Base-by-base conservation (phyloP, 805 yeast species). In the Monosporozyma unispora region DNA sequence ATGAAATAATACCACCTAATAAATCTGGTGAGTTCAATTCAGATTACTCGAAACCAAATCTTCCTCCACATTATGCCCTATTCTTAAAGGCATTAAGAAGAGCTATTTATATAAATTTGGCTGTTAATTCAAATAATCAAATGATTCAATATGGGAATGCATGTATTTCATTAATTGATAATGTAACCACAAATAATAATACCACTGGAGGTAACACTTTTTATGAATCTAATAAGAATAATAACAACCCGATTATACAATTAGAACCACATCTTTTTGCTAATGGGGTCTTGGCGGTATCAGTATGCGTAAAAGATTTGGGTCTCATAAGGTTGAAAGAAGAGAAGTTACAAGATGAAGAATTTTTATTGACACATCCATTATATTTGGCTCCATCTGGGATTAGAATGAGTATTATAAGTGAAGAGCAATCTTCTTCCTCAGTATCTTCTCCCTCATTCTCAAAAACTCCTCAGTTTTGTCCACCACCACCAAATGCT, bases 311-410 rank as follows among this genome's bases (percentile, higher is more conserved):
- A 5, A 69, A 61, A 49, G 49, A 62, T 7, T 59, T 69, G 25
- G 60, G 57, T 1, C 53, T 78, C 31, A 52, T 63, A 0, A 70
- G 65, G 38, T 52, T 77, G 21, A 61, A 69, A 0, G 52, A 54
- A n/a, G 57, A 55, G 1, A 29, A 33, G 42, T 56, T 49, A 27
- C 46, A 10, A n/a, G 59, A 50, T 49, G 58, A 50, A 27, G 45
- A 50, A 21, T 60, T 52, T 47, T 61, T 69, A 48, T 54, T 55
- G 19, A 60, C 60, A 7, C 66, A 66, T 57, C 78, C 76, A 0
- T 52, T 78, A 1, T 78, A 78, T 52, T 52, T 79, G 28, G 77
- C 76, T 16, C 84, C 84, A 0, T 75, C 81, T 9, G 82, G 81
- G 1, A 77, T 78, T 11, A 65, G 81, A 44, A 75, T 75, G 37